Percentiles rank a stretch among this genome's conserved stretches.
Evolutionary conservation across 805 yeast genomes (phyloP).

Genomic region (Barnettozyma sucrosica): DNA sequence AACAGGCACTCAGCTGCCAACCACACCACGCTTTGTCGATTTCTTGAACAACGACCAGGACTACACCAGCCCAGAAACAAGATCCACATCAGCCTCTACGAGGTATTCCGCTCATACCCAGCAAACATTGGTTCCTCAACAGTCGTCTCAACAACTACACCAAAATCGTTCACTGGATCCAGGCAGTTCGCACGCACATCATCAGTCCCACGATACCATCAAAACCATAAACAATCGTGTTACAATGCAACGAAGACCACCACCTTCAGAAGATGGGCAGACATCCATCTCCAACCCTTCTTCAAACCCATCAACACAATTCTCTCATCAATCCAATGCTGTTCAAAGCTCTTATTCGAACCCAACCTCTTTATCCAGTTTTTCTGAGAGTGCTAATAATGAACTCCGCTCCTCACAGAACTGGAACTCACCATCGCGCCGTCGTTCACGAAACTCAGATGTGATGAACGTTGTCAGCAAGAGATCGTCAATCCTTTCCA

Average conservation of each 20-base stretch:
- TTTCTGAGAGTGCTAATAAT: constrained; percentile 21
- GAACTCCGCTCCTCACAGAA: constrained; percentile 22
- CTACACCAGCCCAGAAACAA: constrained; percentile 1
- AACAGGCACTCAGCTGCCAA: constrained; percentile 58
- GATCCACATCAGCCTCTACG: constrained; percentile 19
- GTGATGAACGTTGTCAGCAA: constrained; percentile 8
- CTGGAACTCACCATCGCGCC: constrained; percentile 28
- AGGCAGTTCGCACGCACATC: not conserved
- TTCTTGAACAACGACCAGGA: constrained; percentile 33
- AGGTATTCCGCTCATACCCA: constrained; percentile 7
- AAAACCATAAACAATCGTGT: constrained; percentile 9
- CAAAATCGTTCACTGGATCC: constrained; percentile 5
- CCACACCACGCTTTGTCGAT: constrained; percentile 61
- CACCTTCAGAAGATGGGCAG: constrained; percentile 28
- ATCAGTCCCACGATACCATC: constrained; percentile 3
- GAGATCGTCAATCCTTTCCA: constrained; percentile 13
- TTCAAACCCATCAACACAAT: constrained; percentile 13
- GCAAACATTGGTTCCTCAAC: not conserved
- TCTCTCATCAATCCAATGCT: constrained; percentile 15
- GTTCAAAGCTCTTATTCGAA: constrained; percentile 24
- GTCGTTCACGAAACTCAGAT: constrained; percentile 24
- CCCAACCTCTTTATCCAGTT: constrained; percentile 27
- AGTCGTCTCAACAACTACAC: not conserved
- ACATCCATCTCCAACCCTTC: constrained; percentile 27
- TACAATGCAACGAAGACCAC: constrained; percentile 23